A percentile compares a stretch with the other conserved stretches of the same genome.
phyloP scores from a whole-genome alignment of 257 asterid species.

The Solanum arcanum region DNA sequence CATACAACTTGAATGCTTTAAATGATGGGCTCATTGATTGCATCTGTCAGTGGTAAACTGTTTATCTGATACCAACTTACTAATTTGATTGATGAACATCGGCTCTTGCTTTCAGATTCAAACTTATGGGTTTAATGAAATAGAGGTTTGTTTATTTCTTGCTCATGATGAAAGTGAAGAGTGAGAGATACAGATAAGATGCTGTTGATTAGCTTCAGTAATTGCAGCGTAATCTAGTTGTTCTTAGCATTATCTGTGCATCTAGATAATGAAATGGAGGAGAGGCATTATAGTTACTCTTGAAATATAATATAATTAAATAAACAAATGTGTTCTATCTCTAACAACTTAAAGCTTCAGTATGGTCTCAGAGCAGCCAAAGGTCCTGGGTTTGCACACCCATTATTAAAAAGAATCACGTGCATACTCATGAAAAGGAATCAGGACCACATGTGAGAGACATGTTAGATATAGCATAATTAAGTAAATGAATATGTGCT shows the following conservation, averaged over 20 bases:
- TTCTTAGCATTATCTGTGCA: neutral
- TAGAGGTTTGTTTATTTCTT: neutral
- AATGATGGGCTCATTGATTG: neutral
- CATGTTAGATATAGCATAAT: neutral
- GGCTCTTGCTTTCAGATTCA: neutral
- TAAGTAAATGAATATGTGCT: neutral
- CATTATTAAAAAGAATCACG: neutral
- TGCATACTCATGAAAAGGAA: neutral
- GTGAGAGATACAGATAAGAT: neutral
- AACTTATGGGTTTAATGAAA: neutral
- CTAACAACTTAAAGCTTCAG: neutral
- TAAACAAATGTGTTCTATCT: neutral
- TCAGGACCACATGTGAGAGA: neutral
- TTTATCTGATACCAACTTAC: neutral
- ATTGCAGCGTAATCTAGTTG: neutral
- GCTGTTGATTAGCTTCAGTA: neutral
- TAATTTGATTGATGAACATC: neutral
- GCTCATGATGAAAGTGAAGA: neutral
- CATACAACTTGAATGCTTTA: neutral
- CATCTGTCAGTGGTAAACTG: neutral
- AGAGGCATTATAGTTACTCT: neutral
- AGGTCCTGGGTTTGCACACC: neutral
- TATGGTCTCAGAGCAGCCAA: neutral
- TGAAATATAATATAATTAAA: neutral
- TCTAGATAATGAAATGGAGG: neutral